Percentiles rank a stretch among this genome's conserved stretches.
Conservation (phyloP, 2,329 filamentous ascomycete species). For the Alternaria ethzedia region DNA sequence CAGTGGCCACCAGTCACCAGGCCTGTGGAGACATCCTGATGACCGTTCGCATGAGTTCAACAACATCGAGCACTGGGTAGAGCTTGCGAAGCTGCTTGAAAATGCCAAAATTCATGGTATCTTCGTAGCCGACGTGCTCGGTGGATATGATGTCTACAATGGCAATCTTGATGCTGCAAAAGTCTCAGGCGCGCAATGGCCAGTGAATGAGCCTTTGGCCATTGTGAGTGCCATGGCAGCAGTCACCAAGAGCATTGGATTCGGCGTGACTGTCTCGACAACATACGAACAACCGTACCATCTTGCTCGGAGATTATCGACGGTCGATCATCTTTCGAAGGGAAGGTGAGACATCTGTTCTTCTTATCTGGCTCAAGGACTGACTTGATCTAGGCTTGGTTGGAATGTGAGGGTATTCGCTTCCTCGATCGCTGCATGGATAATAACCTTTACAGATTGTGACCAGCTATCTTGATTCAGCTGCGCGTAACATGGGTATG, state of each 20-base stretch:
- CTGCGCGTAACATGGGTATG: slow-evolving; percentile 67
- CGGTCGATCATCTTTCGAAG: slow-evolving; percentile 70
- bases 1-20: slow-evolving; percentile 54
- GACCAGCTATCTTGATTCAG: slow-evolving; percentile 71
- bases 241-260: slow-evolving; percentile 69
- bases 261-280: slow-evolving; percentile 71
- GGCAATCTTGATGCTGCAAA: slow-evolving; percentile 67
- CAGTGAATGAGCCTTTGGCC: slow-evolving; percentile 71
- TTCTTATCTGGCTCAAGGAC: not conserved
- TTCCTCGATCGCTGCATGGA: not conserved
- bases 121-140: slow-evolving; percentile 56
- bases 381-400: slow-evolving; percentile 22
- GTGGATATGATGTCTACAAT: slow-evolving; percentile 72
- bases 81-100: slow-evolving; percentile 48
- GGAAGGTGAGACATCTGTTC: slow-evolving; percentile 54
- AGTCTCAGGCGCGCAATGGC: slow-evolving; percentile 70
- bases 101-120: slow-evolving; percentile 50
- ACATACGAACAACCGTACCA: slow-evolving; percentile 75
- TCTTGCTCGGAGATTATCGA: slow-evolving; percentile 68
- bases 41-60: slow-evolving; percentile 67
- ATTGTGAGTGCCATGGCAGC: slow-evolving; percentile 72
- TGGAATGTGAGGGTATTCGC: slow-evolving; percentile 28
- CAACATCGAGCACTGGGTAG: slow-evolving; percentile 46
- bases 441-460: slow-evolving; percentile 58
- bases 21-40: slow-evolving; percentile 68